These are phyloP conservation scores for Naganishia liquefaciens DNA, from an alignment of 1,284 basidiomycete species.

Conservation along the genomic window DNA sequence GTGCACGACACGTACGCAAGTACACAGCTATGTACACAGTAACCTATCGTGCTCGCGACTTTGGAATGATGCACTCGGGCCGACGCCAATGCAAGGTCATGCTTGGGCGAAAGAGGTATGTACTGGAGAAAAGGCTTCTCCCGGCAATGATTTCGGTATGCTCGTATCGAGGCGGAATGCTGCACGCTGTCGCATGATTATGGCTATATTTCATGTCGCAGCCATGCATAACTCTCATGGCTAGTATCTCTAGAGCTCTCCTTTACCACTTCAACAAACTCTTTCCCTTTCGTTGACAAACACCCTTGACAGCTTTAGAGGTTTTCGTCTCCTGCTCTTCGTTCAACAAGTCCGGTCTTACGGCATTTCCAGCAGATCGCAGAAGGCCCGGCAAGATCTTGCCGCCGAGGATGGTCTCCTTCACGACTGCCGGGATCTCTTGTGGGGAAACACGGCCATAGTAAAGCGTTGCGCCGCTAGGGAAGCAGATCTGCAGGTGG, in stretches of 20 bases:
- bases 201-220: too few species aligned
- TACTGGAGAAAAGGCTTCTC: too few species aligned
- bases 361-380: constrained; percentile 75
- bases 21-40: too few species aligned
- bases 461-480: constrained; percentile 79
- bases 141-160: too few species aligned
- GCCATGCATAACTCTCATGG: too few species aligned
- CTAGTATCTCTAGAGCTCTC: neutral
- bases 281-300: constrained; percentile 62
- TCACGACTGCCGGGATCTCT: constrained; percentile 80
- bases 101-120: too few species aligned
- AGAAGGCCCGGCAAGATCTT: constrained; percentile 77
- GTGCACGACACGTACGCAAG: too few species aligned
- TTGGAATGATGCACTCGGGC: too few species aligned
- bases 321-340: neutral
- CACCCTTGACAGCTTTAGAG: constrained; percentile 37
- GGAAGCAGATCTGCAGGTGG: constrained; percentile 72
- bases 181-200: too few species aligned
- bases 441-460: constrained; percentile 91
- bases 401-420: constrained; percentile 80
- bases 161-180: too few species aligned
- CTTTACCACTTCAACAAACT: constrained; percentile 71
- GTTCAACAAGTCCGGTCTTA: constrained; percentile 33
- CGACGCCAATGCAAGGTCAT: too few species aligned
- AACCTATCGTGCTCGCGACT: too few species aligned